Evolutionary conservation across 148 eudicot genomes (phyloP), one percentile per base, ranked within the genome.

Genomic region (Rheum nobile): DNA sequence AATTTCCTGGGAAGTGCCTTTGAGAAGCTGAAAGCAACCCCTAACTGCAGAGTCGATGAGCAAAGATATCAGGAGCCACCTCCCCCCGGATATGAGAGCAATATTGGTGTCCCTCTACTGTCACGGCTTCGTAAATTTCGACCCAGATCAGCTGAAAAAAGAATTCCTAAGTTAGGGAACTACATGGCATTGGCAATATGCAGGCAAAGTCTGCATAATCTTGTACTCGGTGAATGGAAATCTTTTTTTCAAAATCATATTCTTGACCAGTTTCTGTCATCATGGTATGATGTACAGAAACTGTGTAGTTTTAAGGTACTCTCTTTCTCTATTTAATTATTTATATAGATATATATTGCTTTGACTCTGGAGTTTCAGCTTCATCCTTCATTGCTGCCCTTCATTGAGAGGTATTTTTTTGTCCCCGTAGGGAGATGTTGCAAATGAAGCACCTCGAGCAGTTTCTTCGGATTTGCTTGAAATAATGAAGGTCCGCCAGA

Each of bases 121-220:
- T 77, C 80, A 65, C 75, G 69, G 61, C 41, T 17, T 17, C 71
- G 42, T 65, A 82, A 81, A 67, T 47, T 86, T 48, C 80, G 72
- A 63, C 82, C 74, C 44, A 74, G 74, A 46, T 78, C 76, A 17
- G 75, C 81, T 38, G 81, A 76, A 47, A 80, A 76, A 74, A 29
- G 71, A 68, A 41, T 57, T 57, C 44, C 79, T 16, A 83, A 77
- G 79, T 71, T 79, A 28, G 75, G 73, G 57, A 79, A 79, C 44
- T 75, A 81, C 74, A 80, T 82, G 47, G 77, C 74, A 61, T 77
- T 87, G 84, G 88, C 96, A 63, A 80, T 85, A 72, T 84, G 82
- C 75, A 86, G 92, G 43, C 86, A 82, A 81, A 91, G 80, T 85
- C 80, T 95, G 76, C 93, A 90, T 74, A 86, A 88, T 24, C 84